These are phyloP conservation scores for Trichoderma gracile DNA, from an alignment of 2,329 filamentous ascomycete species.

Conservation along the genomic window DNA sequence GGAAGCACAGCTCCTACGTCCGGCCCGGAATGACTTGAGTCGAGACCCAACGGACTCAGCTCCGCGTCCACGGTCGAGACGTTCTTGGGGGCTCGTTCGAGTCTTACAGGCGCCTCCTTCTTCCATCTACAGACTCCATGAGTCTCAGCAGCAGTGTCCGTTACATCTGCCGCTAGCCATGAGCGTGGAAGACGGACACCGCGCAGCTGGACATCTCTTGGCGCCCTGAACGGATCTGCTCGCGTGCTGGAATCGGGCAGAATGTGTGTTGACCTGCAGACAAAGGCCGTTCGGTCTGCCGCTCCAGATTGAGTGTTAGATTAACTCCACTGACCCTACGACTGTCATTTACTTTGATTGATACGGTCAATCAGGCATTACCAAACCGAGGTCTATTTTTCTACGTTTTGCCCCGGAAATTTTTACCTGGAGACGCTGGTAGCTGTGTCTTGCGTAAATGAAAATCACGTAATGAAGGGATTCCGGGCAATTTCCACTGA, in stretches of 20 bases:
- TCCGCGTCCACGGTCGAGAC: neutral
- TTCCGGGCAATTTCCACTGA: constrained; percentile 3
- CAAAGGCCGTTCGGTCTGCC: neutral
- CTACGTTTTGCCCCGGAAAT: too few relatives aligned
- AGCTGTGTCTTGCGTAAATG: neutral
- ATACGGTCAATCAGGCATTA: neutral
- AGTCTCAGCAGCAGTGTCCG: neutral
- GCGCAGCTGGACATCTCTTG: constrained; percentile 1
- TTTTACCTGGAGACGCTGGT: neutral
- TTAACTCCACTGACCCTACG: neutral
- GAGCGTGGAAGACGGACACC: neutral
- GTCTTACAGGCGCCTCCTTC: neutral
- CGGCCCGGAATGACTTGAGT: constrained; percentile 9
- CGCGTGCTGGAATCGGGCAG: neutral
- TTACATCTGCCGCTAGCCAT: neutral
- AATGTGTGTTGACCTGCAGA: neutral
- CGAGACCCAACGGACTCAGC: neutral
- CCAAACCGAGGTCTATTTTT: neutral
- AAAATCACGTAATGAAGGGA: neutral
- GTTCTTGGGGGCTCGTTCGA: neutral
- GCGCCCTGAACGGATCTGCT: constrained; percentile 1
- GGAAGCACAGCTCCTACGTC: neutral
- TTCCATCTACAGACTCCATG: neutral
- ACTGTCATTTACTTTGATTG: neutral
- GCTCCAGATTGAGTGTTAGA: neutral